Conservation (phyloP, 768 basidiomycete species). For the Kwoniella sp. region DNA sequence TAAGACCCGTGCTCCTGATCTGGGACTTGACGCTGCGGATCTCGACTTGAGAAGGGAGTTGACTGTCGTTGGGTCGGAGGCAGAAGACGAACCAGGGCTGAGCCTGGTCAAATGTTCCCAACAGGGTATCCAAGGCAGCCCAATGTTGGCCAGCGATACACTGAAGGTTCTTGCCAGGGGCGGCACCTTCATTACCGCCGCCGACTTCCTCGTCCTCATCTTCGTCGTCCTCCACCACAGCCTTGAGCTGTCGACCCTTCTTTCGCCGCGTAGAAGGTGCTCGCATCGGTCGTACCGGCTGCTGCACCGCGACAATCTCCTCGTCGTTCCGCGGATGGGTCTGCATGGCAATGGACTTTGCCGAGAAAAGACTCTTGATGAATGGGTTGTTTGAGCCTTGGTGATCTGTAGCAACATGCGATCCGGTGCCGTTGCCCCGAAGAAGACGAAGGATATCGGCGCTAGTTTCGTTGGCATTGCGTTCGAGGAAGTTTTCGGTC, state of each 20-base stretch:
- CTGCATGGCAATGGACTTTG: constrained; percentile 83
- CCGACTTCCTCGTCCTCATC: constrained; percentile 37
- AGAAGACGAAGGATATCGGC: constrained; percentile 89
- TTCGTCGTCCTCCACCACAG: constrained; percentile 43
- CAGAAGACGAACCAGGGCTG: constrained; percentile 90
- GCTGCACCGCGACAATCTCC: constrained; percentile 90
- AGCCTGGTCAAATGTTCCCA: constrained; percentile 81
- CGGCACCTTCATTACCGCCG: constrained; percentile 32
- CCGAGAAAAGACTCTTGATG: constrained; percentile 81
- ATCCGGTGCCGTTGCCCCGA: constrained; percentile 57
- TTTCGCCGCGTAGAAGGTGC: constrained; percentile 77
- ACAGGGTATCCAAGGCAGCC: constrained; percentile 74
- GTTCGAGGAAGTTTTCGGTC: constrained; percentile 79
- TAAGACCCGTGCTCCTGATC: constrained; percentile 71
- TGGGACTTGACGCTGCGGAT: constrained; percentile 87
- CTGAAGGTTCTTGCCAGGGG: constrained; percentile 52
- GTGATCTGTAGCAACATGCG: constrained; percentile 53
- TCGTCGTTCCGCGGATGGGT: constrained; percentile 90
- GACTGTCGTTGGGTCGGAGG: constrained; percentile 90
- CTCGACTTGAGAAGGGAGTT: constrained; percentile 89
- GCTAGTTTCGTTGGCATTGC: constrained; percentile 82
- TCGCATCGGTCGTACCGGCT: constrained; percentile 89
- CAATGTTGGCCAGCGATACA: constrained; percentile 88
- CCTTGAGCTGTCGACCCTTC: constrained; percentile 25
- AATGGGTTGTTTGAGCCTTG: constrained; percentile 84